These are phyloP conservation scores for Hydnomerulius pinastri DNA, from an alignment of 768 basidiomycete genomes.

Conservation along the genomic window DNA sequence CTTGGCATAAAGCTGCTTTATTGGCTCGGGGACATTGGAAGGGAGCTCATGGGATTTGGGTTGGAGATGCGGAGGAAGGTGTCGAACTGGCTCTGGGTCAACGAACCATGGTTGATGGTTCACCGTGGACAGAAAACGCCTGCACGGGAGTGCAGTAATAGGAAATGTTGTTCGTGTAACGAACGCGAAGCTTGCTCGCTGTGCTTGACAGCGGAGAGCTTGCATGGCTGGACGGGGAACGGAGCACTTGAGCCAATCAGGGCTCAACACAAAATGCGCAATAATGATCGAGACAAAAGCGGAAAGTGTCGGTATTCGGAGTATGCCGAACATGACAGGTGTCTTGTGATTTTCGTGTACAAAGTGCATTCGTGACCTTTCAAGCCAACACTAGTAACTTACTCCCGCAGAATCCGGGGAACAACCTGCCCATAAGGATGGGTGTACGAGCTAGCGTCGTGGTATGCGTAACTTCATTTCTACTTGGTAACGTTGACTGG, in stretches of 20 bases:
- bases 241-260: slow-evolving; percentile 5
- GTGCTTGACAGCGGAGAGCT: slow-evolving; percentile 19
- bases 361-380: neutral
- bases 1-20: slow-evolving; percentile 58
- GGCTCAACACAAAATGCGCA: neutral
- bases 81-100: slow-evolving; percentile 40
- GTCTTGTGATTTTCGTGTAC: slow-evolving; percentile 21
- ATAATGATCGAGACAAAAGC: neutral
- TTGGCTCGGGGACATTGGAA: slow-evolving; percentile 47
- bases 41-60: slow-evolving; percentile 41
- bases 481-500: slow-evolving; percentile 56
- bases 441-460: slow-evolving; percentile 75
- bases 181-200: slow-evolving; percentile 3
- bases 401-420: neutral
- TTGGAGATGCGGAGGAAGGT: slow-evolving; percentile 28
- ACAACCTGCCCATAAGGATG: slow-evolving; percentile 53
- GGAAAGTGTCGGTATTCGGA: slow-evolving; percentile 9
- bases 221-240: slow-evolving; percentile 13
- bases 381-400: neutral
- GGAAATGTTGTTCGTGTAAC: neutral
- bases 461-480: slow-evolving; percentile 75
- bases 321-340: slow-evolving; percentile 9
- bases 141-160: neutral
- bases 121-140: slow-evolving; percentile 13
- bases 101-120: slow-evolving; percentile 68